These are phyloP conservation scores for Aegilops longissima DNA, from an alignment of 176 grass and related monocot genomes.

Conservation along the genomic window DNA sequence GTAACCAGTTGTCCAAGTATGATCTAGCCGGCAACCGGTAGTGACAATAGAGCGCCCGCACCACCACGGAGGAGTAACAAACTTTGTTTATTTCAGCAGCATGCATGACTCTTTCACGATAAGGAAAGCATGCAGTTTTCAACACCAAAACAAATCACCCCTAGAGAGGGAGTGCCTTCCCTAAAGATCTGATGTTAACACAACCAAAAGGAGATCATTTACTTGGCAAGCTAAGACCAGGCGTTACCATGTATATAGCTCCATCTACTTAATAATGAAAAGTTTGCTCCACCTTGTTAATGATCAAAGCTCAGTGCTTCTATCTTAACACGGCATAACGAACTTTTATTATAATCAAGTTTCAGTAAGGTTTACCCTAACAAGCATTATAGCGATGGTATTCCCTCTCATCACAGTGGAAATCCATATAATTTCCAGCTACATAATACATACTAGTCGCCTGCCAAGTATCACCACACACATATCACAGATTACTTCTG, in stretches of 20 bases:
- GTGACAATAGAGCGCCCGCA: conserved; percentile 26
- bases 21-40: conserved; percentile 22
- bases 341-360: conserved; percentile 32
- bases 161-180: too few species aligned
- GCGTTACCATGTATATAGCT: conserved; percentile 28
- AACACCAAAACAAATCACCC: too few species aligned
- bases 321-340: conserved; percentile 41
- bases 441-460: background rate
- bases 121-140: background rate
- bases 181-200: too few species aligned
- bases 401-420: background rate
- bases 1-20: conserved; percentile 27
- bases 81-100: conserved; percentile 26
- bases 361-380: conserved; percentile 26
- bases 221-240: too few species aligned
- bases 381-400: background rate
- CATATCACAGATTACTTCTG: background rate
- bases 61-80: conserved; percentile 29
- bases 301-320: conserved; percentile 35
- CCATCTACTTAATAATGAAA: conserved; percentile 42
- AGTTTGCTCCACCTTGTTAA: conserved; percentile 48
- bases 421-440: background rate
- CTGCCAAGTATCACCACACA: conserved; percentile 7
- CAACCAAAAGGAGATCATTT: too few species aligned
- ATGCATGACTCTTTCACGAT: background rate